Evolutionary conservation across 2,329 filamentous ascomycete genomes (phyloP).

Genomic region (Trichoderma pleuroti): DNA sequence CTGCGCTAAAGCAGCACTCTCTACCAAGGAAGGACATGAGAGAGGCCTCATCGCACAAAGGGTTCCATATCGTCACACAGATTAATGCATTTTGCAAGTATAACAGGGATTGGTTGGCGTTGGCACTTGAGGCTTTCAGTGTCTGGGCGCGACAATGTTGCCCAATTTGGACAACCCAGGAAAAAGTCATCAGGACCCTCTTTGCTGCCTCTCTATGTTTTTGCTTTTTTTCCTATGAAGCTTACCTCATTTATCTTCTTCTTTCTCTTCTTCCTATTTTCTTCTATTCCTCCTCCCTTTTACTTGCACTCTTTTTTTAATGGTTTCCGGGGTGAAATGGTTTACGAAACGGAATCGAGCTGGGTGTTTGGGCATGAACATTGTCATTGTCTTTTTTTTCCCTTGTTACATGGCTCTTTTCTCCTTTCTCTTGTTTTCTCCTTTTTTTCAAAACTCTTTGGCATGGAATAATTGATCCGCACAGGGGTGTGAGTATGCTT

Average conservation of each 20-base stretch:
- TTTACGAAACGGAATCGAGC: background rate
- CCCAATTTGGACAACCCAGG: slow-evolving; percentile 6
- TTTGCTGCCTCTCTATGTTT: background rate
- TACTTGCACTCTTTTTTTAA: slow-evolving; percentile 10
- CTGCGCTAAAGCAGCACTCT: slow-evolving; percentile 39
- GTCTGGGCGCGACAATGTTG: background rate
- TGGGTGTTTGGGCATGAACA: background rate
- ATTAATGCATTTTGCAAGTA: background rate
- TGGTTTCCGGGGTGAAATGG: background rate
- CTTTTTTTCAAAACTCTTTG: background rate
- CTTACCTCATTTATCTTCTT: background rate
- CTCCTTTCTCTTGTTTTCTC: background rate
- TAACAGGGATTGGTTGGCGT: slow-evolving; percentile 13
- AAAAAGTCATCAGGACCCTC: background rate
- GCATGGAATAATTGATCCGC: background rate
- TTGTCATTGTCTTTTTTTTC: background rate
- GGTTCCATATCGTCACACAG: background rate
- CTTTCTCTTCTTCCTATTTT: background rate
- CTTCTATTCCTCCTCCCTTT: too few relatives aligned
- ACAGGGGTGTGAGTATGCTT: background rate
- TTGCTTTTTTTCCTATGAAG: background rate
- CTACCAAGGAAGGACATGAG: background rate
- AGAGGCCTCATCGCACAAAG: background rate
- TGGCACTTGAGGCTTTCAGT: background rate
- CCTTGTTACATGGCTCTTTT: background rate